These are phyloP conservation scores for Loxodes magnus DNA, from an alignment of 73 alveolate genomes.

Conservation along the genomic window DNA sequence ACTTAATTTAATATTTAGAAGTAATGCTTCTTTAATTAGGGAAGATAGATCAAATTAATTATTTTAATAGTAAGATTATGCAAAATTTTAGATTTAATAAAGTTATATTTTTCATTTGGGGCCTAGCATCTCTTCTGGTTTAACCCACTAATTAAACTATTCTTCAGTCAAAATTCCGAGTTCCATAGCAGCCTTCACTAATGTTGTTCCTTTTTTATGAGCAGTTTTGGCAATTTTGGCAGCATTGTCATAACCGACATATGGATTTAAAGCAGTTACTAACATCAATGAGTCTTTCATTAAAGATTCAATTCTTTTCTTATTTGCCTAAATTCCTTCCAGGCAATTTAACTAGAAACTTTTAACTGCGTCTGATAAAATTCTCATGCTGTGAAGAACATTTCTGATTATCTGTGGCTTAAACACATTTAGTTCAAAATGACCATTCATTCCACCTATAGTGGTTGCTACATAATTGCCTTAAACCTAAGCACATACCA, in stretches of 20 bases:
- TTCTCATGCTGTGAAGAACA: constrained; percentile 77
- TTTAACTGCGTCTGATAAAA: constrained; percentile 69
- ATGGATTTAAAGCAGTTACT: background rate
- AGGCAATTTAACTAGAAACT: constrained; percentile 65
- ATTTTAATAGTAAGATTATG: too few species aligned
- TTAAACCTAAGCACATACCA: constrained; percentile 91
- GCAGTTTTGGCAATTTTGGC: background rate
- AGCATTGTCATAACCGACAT: background rate
- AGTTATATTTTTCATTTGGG: too few species aligned
- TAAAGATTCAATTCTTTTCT: background rate
- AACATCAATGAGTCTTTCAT: background rate
- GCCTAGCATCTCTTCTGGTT: constrained; percentile 62
- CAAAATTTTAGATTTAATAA: too few species aligned
- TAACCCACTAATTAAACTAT: constrained; percentile 47
- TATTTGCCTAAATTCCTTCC: constrained; percentile 39
- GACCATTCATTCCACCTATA: constrained; percentile 93
- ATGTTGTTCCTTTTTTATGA: constrained; percentile 67
- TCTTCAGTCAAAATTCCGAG: constrained; percentile 54
- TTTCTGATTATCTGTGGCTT: constrained; percentile 91
- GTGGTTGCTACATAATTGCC: constrained; percentile 84
- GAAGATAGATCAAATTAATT: too few species aligned
- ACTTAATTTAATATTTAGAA: too few species aligned
- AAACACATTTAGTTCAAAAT: constrained; percentile 95
- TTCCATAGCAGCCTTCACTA: constrained; percentile 64
- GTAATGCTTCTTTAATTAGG: too few species aligned